Evolutionary conservation across 495 filamentous ascomycete genomes (phyloP).

Genomic region (Barbatosphaeria neglecta): DNA sequence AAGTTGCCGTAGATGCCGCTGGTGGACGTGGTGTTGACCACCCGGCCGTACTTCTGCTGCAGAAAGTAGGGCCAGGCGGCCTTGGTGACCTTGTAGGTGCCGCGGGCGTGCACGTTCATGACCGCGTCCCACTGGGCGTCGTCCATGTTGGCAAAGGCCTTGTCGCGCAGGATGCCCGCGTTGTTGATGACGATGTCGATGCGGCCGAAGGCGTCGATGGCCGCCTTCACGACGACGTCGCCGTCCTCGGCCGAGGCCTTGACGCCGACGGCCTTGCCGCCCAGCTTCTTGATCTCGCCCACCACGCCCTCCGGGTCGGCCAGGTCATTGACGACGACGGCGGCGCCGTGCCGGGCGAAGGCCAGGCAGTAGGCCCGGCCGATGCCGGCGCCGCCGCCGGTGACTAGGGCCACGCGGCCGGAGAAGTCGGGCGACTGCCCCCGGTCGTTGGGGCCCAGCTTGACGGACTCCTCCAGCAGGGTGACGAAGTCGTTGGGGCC

Average conservation of each 20-base stretch:
- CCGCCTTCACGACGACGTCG: conserved; percentile 79
- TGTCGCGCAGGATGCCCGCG: conserved; percentile 92
- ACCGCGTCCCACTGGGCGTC: conserved; percentile 90
- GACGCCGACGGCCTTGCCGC: conserved; percentile 84
- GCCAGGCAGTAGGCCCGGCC: conserved; percentile 86
- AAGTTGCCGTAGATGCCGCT: conserved; percentile 99
- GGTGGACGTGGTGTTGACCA: conserved; percentile 93
- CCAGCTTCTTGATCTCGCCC: conserved; percentile 77
- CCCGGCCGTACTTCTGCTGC: conserved; percentile 96
- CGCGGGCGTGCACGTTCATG: conserved; percentile 81
- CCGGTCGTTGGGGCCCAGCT: conserved; percentile 58
- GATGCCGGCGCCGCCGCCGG: conserved; percentile 86
- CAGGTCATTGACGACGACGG: conserved; percentile 90
- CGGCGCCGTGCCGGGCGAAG: conserved; percentile 82
- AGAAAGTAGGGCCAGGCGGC: conserved; percentile 96
- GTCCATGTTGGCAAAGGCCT: conserved; percentile 96
- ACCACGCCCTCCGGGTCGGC: conserved; percentile 88
- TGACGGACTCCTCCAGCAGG: conserved; percentile 75
- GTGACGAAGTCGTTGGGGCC: conserved; percentile 85
- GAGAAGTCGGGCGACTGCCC: conserved; percentile 78
- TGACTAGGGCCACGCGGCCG: conserved; percentile 84
- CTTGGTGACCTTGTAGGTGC: conserved; percentile 95
- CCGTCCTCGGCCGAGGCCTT: conserved; percentile 94
- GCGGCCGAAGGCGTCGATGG: conserved; percentile 88
- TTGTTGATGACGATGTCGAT: conserved; percentile 96